Evolutionary conservation across 2,329 filamentous ascomycete species (phyloP).

Genomic region (Pseudocercospora fijiensis): DNA sequence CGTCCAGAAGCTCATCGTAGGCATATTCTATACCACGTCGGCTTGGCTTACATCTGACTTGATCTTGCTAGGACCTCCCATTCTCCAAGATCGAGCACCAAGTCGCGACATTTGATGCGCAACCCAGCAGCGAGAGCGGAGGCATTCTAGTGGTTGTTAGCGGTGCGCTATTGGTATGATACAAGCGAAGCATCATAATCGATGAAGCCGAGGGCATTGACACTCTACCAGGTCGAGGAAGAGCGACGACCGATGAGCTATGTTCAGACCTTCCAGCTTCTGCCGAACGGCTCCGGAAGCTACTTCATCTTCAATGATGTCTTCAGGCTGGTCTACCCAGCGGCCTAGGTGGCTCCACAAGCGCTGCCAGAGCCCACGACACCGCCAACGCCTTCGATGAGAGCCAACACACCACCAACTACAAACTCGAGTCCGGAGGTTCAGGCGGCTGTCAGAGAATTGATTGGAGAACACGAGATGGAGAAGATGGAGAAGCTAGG

Average conservation of each 20-base stretch:
- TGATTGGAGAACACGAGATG: not conserved
- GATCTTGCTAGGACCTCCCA: conserved; percentile 61
- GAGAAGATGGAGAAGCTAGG: not conserved
- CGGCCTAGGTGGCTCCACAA: conserved; percentile 24
- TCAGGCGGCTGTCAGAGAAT: not conserved
- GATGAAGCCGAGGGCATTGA: not conserved
- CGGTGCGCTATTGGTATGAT: conserved; percentile 74
- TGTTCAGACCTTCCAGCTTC: conserved; percentile 83
- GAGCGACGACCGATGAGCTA: conserved; percentile 86
- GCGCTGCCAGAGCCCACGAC: not conserved
- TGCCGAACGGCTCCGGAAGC: conserved; percentile 63
- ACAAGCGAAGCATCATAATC: no score
- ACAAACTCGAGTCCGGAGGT: not conserved
- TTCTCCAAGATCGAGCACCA: conserved; percentile 81
- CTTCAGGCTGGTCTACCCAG: conserved; percentile 80
- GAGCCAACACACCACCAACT: not conserved
- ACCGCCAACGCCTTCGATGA: not conserved
- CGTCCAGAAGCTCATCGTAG: conserved; percentile 76
- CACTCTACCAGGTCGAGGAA: conserved; percentile 68
- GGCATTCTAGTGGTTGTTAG: conserved; percentile 86
- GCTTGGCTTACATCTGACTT: not conserved
- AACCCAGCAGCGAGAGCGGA: conserved; percentile 67
- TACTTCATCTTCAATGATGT: conserved; percentile 94
- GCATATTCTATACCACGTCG: conserved; percentile 33
- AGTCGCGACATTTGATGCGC: conserved; percentile 75